phyloP scores from a whole-genome alignment of 2,329 filamentous ascomycete genomes.

The Sphaceloma murrayae region DNA sequence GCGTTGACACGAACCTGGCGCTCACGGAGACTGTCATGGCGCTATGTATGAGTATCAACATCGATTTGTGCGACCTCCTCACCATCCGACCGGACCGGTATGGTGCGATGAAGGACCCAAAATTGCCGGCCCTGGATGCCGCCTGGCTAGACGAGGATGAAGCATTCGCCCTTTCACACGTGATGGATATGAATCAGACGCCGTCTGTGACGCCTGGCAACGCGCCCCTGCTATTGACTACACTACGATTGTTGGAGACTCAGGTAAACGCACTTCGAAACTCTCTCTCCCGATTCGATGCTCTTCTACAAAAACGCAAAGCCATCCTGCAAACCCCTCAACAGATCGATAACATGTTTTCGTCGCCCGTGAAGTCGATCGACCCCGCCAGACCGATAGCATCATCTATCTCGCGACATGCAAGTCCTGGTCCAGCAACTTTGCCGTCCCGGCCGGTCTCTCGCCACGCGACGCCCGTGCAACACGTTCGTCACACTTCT shows the following conservation, averaged over 20 bases:
- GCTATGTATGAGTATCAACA: constrained; percentile 72
- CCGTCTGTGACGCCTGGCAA: constrained; percentile 30
- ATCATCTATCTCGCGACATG: constrained; percentile 8
- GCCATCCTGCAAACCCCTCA: constrained; percentile 33
- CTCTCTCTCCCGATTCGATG: constrained; percentile 39
- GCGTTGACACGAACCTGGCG: constrained; percentile 81
- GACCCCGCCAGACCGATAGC: background rate
- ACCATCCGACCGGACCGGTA: constrained; percentile 52
- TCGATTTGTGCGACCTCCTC: constrained; percentile 85
- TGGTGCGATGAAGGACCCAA: background rate
- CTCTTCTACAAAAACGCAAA: constrained; percentile 40
- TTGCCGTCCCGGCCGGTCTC: constrained; percentile 21
- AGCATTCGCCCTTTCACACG: constrained; percentile 20
- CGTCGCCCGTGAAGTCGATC: constrained; percentile 2
- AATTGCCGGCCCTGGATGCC: constrained; percentile 22
- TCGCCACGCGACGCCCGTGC: constrained; percentile 20
- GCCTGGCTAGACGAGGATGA: constrained; percentile 36
- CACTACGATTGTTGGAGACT: constrained; percentile 33
- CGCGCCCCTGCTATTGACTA: constrained; percentile 34
- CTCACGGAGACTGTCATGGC: constrained; percentile 76
- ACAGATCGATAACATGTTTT: constrained; percentile 12
- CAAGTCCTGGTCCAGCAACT: constrained; percentile 16
- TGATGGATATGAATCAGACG: constrained; percentile 28
- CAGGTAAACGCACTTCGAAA: constrained; percentile 37
- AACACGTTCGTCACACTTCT: constrained; percentile 18